Percentiles rank a stretch among this genome's conserved stretches.
Evolutionary conservation across 2,329 filamentous ascomycete species (phyloP).

Genomic region (Xylariaceae sp.): DNA sequence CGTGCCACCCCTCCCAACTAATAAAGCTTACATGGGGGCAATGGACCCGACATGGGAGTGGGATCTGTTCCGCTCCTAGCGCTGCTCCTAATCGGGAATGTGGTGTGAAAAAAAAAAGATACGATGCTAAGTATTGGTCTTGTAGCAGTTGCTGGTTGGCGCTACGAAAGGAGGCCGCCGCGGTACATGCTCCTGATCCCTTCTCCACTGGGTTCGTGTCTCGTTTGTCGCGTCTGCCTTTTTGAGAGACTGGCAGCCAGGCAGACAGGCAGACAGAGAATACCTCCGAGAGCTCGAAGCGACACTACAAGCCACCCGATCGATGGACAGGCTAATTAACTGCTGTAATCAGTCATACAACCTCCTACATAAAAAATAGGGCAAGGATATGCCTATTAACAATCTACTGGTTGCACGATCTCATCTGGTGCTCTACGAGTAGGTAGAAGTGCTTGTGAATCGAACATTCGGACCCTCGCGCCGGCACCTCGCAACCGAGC

Average conservation of each 20-base stretch:
- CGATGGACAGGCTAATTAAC: background rate
- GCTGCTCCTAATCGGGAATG: constrained; percentile 33
- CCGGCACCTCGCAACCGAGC: too few relatives aligned
- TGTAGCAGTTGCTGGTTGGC: too few relatives aligned
- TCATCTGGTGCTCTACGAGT: too few relatives aligned
- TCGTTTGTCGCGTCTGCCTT: constrained; percentile 16
- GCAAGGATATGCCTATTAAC: background rate
- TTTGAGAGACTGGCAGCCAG: background rate
- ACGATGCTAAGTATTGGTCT: background rate
- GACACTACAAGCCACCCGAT: constrained; percentile 14
- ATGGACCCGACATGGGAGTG: constrained; percentile 22
- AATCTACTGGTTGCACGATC: too few relatives aligned
- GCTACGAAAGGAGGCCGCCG: too few relatives aligned
- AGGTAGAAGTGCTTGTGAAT: too few relatives aligned
- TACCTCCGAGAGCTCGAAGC: constrained; percentile 5
- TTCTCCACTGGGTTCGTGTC: constrained; percentile 11
- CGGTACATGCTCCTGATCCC: constrained; percentile 17
- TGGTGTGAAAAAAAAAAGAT: constrained; percentile 24
- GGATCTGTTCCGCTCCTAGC: constrained; percentile 28
- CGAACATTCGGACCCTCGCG: too few relatives aligned
- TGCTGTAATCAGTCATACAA: background rate
- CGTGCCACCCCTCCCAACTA: constrained; percentile 27
- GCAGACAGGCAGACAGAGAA: constrained; percentile 2
- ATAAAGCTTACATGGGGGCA: constrained; percentile 19
- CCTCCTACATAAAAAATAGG: too few relatives aligned